Percentiles rank a stretch among this genome's conserved stretches.
Conservation (phyloP, 2,329 filamentous ascomycete genomes). For the Aspergillus phoenicis region DNA sequence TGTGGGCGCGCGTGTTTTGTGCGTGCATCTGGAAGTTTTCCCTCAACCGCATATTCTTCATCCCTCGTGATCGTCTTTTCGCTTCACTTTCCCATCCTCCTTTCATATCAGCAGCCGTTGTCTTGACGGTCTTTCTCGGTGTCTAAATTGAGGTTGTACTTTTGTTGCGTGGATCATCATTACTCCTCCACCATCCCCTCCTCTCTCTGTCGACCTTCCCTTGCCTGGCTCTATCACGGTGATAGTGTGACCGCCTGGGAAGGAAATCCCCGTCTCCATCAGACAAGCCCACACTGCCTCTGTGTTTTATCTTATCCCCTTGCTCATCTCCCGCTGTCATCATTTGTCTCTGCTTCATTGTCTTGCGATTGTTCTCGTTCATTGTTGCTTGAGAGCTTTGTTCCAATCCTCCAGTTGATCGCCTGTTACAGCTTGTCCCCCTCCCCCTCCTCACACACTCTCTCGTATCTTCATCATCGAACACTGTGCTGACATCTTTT, state of each 20-base stretch:
- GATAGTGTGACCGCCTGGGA: not conserved
- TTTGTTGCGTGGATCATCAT: constrained; percentile 10
- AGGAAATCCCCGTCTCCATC: not conserved
- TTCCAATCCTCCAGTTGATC: not conserved
- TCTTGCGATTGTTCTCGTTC: not conserved
- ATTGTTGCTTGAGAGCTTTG: constrained; percentile 1
- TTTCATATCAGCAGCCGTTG: constrained; percentile 4
- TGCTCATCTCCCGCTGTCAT: not conserved
- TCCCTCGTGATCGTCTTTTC: constrained; percentile 22
- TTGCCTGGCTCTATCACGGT: not conserved
- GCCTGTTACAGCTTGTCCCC: not conserved
- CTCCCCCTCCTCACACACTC: not conserved
- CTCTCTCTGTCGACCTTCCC: not conserved
- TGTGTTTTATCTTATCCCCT: not conserved
- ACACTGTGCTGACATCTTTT: constrained; percentile 7
- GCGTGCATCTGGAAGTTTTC: constrained; percentile 22
- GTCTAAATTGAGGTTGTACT: constrained; percentile 17
- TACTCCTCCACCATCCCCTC: not conserved
- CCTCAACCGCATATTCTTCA: constrained; percentile 13
- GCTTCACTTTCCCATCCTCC: constrained; percentile 12
- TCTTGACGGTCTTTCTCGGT: constrained; percentile 4
- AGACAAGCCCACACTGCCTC: constrained; percentile 1
- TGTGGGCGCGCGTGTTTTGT: constrained; percentile 30
- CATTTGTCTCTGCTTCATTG: not conserved
- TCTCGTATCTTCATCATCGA: not conserved